Base-by-base conservation (phyloP, 2,329 filamentous ascomycete genomes). In the Arthrinium puccinioides region DNA sequence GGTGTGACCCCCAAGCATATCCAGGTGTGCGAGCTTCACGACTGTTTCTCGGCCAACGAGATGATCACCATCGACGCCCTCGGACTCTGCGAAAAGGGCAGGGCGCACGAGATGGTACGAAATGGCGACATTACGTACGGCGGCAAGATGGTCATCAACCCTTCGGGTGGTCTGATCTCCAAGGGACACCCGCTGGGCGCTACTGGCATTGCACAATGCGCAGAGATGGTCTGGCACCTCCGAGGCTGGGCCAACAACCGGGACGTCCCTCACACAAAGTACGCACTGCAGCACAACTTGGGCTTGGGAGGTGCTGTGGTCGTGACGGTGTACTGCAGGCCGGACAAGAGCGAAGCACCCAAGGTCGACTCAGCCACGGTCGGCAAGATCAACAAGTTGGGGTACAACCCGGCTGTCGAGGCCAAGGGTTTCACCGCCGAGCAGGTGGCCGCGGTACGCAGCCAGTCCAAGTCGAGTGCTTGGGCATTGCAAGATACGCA, bases 41-140 rank as follows among this genome's bases (percentile, higher is more conserved):
- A 97, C 67, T 97, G 92, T 69, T 97, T 97, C 74, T 88, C 82
- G 14, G 82, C 90, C 19, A 97, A 97, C 60, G 87, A 97, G 69
- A 84, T 97, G 83, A 75, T 92, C 36, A 82, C 80, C 2, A 80
- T 97, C 35, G 90, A 97, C 57, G 87, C 87, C 0, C 73, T 97
- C 1, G 88, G 87, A 2, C 73, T 97, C 9, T 77, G 72, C 27
- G 79, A 79, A 41, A 77, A 74, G 11, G 90, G 90, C 13, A 90
- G 87, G 60, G 92, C 90, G 0, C 89, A 96, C 59, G 87, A 96
- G 63, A 79, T 96, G 62, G 87, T 97, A 18, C 79, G 88, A 28
- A 65, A 64, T 9, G 89, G 89, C 20, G 88, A 89, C 53, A 95
- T 97, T 56, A 97, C 90, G 2, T 95, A 96, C 59, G 88, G 89